These are phyloP conservation scores for Rhizophlyctis rosea DNA, from an alignment of 192 early-diverging fungal species.

Conservation along the genomic window DNA sequence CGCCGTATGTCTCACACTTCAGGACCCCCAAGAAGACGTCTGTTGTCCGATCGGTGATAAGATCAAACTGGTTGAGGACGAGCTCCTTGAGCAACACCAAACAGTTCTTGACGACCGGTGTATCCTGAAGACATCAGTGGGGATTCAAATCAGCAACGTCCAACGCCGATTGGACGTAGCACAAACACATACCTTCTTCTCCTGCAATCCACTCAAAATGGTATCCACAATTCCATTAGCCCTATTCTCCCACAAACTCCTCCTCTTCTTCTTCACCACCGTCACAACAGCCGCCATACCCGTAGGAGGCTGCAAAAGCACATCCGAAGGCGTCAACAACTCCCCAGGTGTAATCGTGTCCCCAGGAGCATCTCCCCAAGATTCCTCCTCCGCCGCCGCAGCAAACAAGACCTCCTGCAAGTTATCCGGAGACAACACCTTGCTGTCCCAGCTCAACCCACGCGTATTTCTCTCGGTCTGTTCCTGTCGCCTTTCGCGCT, in stretches of 20 bases:
- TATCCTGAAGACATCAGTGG: background rate
- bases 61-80: background rate
- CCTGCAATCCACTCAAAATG: background rate
- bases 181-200: background rate
- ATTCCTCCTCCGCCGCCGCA: background rate
- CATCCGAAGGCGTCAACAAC: too few relatives aligned
- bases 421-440: conserved; percentile 3
- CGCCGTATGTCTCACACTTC: background rate
- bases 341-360: background rate
- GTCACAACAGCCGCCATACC: background rate
- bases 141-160: background rate
- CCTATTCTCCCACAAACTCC: background rate
- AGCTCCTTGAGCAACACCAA: conserved; percentile 6
- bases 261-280: background rate
- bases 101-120: conserved; percentile 1
- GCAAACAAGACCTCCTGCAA: conserved; percentile 1
- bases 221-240: background rate
- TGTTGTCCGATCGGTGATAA: background rate
- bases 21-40: background rate
- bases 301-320: background rate
- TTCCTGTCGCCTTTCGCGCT: background rate
- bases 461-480: background rate
- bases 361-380: background rate
- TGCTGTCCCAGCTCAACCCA: conserved; percentile 10
- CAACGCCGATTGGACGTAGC: background rate